Percentiles rank a stretch among this genome's conserved stretches.
phyloP scores from a whole-genome alignment of 2,329 filamentous ascomycete genomes.

The Trichoderma sp. region DNA sequence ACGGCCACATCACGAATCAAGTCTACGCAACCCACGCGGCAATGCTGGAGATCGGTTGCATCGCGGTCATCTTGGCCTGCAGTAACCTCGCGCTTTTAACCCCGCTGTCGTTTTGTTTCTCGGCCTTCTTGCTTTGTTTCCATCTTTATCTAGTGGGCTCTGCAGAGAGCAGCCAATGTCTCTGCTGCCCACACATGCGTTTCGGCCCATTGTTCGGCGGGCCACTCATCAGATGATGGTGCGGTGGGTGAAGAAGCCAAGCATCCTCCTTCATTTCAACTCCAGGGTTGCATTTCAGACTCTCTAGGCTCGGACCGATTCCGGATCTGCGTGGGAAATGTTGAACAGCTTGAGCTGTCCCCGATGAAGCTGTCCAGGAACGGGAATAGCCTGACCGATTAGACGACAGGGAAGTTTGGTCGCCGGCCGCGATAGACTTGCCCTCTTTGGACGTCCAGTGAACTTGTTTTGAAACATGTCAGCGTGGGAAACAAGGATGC shows the following conservation, averaged over 20 bases:
- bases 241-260: not conserved
- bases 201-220: slow-evolving; percentile 18
- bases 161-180: not conserved
- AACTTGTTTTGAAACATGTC: slow-evolving; percentile 9
- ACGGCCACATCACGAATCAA: not conserved
- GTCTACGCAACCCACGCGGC: slow-evolving; percentile 2
- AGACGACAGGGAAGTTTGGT: not conserved
- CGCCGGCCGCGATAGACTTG: not conserved
- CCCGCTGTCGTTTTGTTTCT: not conserved
- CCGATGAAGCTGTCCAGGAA: slow-evolving; percentile 10
- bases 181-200: slow-evolving; percentile 4
- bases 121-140: slow-evolving; percentile 17
- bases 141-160: not conserved
- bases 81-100: not conserved
- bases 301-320: slow-evolving; percentile 18
- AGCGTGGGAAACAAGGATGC: not conserved
- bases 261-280: not conserved
- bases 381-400: not conserved
- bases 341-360: not conserved
- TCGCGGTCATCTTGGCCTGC: not conserved
- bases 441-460: not conserved
- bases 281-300: not conserved
- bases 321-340: slow-evolving; percentile 9
- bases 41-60: not conserved
- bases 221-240: slow-evolving; percentile 15